Evolutionary conservation across 257 asterid species (phyloP).

Genomic region (Fraxinus americana): DNA sequence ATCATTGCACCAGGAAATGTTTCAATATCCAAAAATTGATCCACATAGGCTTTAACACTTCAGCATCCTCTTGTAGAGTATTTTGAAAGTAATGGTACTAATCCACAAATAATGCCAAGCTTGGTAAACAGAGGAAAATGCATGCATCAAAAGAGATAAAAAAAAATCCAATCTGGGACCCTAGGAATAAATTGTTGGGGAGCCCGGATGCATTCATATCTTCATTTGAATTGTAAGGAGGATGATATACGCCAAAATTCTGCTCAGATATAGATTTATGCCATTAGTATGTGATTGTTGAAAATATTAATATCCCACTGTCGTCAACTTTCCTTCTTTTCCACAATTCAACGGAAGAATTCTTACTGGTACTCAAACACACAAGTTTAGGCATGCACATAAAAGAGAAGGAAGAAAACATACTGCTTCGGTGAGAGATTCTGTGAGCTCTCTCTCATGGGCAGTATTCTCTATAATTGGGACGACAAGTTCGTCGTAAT

Average conservation of each 20-base stretch:
- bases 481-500: constrained; percentile 86
- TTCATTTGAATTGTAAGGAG: neutral
- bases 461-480: constrained; percentile 97
- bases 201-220: neutral
- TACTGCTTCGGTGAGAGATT: constrained; percentile 91
- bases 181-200: neutral
- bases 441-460: constrained; percentile 92
- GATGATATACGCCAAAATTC: neutral
- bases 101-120: neutral
- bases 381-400: constrained; percentile 5
- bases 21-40: too few relatives aligned
- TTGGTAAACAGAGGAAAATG: neutral
- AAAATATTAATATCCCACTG: neutral
- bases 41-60: neutral
- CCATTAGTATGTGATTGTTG: neutral
- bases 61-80: neutral
- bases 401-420: constrained; percentile 9
- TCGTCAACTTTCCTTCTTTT: neutral
- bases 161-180: neutral
- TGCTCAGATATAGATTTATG: neutral
- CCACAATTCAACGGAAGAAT: neutral
- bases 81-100: constrained; percentile 1
- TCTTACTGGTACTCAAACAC: neutral
- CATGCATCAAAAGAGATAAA: neutral
- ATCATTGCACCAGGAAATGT: neutral